Conservation (phyloP, 768 basidiomycete genomes). For the Flagelloscypha sp. region DNA sequence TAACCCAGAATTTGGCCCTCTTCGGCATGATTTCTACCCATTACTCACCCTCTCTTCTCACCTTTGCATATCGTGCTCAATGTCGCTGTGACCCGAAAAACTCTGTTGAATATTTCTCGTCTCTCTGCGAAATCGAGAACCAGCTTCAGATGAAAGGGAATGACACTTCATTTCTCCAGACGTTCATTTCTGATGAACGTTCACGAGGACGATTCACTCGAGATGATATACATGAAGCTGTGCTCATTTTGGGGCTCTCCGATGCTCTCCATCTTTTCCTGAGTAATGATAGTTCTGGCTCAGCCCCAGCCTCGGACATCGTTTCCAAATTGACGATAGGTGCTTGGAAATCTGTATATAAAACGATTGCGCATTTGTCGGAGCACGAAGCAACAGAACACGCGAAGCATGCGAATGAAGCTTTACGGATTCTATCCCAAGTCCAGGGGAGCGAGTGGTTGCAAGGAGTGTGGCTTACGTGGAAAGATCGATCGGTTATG, state of each 20-base stretch:
- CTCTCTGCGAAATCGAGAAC: constrained; percentile 34
- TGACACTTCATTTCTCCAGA: constrained; percentile 42
- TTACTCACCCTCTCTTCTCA: constrained; percentile 54
- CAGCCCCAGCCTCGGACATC: constrained; percentile 38
- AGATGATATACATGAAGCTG: constrained; percentile 46
- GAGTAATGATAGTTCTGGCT: constrained; percentile 58
- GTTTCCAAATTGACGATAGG: constrained; percentile 61
- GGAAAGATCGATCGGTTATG: constrained; percentile 51
- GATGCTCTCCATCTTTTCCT: constrained; percentile 46
- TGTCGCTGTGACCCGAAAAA: constrained; percentile 68
- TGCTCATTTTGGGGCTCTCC: constrained; percentile 57
- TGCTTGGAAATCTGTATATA: constrained; percentile 59
- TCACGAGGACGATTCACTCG: constrained; percentile 55
- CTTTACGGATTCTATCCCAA: constrained; percentile 64
- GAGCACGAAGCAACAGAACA: constrained; percentile 34
- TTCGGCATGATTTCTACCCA: neutral
- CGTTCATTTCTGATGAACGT: constrained; percentile 52
- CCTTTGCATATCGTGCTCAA: constrained; percentile 75
- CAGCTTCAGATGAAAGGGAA: constrained; percentile 39
- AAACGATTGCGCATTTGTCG: constrained; percentile 46
- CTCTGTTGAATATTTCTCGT: constrained; percentile 57
- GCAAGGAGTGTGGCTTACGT: constrained; percentile 41
- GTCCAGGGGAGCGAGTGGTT: constrained; percentile 43
- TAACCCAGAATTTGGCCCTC: too few relatives aligned
- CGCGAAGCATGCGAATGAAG: constrained; percentile 51